Percentiles rank a stretch among this genome's conserved stretches.
phyloP scores from a whole-genome alignment of 2,329 filamentous ascomycete species.

The Juglanconis sp. region DNA sequence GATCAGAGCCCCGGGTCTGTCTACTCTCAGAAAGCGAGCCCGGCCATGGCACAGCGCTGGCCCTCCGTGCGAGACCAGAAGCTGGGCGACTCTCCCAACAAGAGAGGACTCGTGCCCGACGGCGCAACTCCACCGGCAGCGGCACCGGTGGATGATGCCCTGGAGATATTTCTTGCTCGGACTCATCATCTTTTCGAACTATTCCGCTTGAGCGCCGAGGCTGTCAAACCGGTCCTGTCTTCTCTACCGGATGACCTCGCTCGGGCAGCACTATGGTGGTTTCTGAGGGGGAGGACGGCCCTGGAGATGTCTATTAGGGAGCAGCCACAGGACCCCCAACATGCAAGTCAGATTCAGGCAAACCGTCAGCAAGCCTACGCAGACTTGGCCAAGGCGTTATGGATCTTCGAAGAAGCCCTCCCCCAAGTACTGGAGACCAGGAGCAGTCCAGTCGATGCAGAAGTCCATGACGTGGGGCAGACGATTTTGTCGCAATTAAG shows the following conservation, averaged over 20 bases:
- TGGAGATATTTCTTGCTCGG: constrained; percentile 66
- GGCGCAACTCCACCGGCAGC: constrained; percentile 23
- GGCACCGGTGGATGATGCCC: constrained; percentile 58
- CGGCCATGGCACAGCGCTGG: constrained; percentile 23
- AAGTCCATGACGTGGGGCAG: constrained; percentile 52
- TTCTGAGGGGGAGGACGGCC: constrained; percentile 73
- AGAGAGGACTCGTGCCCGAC: constrained; percentile 13
- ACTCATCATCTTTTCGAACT: constrained; percentile 72
- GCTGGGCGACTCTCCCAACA: constrained; percentile 20
- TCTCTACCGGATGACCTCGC: constrained; percentile 66
- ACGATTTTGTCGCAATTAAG: constrained; percentile 62
- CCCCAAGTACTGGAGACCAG: constrained; percentile 46
- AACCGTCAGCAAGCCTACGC: constrained; percentile 74
- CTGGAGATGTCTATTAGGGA: constrained; percentile 71
- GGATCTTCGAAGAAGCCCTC: constrained; percentile 63
- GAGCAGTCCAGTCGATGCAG: constrained; percentile 39
- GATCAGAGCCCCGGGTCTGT: constrained; percentile 40
- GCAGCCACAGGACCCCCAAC: constrained; percentile 52
- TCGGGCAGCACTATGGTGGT: constrained; percentile 83
- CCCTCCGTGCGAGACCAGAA: constrained; percentile 22
- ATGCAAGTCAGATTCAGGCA: constrained; percentile 51
- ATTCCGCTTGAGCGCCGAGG: constrained; percentile 75
- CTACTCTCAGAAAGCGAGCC: constrained; percentile 23
- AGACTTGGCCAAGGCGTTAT: constrained; percentile 80
- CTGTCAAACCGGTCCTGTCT: constrained; percentile 61